These are phyloP conservation scores for Coniella lustricola DNA, from an alignment of 2,329 filamentous ascomycete genomes.

Conservation along the genomic window DNA sequence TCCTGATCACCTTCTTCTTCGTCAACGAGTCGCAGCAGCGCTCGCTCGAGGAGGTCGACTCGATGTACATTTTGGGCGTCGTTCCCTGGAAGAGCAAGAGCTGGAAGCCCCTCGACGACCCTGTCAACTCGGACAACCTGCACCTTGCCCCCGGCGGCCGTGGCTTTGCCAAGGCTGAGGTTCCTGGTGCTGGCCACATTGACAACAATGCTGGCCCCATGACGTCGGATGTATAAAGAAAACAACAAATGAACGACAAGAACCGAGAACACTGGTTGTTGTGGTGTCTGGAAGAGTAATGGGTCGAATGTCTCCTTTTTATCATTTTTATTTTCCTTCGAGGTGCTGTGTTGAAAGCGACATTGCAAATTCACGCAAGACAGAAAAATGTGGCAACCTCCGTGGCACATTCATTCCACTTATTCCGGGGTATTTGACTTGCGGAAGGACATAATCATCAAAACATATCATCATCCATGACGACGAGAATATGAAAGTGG, in stretches of 20 bases:
- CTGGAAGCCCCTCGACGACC: conserved; percentile 29
- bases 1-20: conserved; percentile 58
- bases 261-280: not conserved
- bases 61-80: conserved; percentile 53
- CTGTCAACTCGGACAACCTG: conserved; percentile 13
- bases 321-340: too few relatives aligned
- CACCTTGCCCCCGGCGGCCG: conserved; percentile 14
- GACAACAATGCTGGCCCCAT: conserved; percentile 6
- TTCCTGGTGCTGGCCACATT: conserved; percentile 11
- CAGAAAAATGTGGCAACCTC: too few relatives aligned
- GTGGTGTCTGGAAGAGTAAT: not conserved
- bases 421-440: too few relatives aligned
- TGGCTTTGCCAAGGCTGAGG: conserved; percentile 11
- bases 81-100: conserved; percentile 48
- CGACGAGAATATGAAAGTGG: too few relatives aligned
- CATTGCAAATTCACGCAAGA: too few relatives aligned
- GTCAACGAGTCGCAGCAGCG: conserved; percentile 56
- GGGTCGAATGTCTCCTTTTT: not conserved
- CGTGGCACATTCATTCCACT: too few relatives aligned
- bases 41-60: conserved; percentile 61
- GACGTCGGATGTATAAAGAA: conserved; percentile 4
- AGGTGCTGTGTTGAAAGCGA: too few relatives aligned
- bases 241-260: not conserved
- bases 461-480: too few relatives aligned
- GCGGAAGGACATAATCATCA: too few relatives aligned